A percentile compares a stretch with the other conserved stretches of the same genome.
phyloP scores from a whole-genome alignment of 2,329 filamentous ascomycete species.

The Stachybotrys elegans region DNA sequence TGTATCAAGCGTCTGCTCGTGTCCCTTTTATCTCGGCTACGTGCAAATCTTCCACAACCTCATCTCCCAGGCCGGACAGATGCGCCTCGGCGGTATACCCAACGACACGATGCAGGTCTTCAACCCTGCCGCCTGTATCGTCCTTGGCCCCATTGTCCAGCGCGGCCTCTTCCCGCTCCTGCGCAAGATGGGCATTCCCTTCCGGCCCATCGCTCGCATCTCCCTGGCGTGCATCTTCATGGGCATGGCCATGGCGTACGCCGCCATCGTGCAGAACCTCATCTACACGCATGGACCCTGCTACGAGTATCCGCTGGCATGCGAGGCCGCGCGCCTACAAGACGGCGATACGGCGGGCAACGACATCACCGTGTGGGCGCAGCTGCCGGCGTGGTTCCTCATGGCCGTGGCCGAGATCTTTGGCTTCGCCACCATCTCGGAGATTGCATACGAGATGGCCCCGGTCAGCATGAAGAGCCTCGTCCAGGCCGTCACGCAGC shows the following conservation, averaged over 20 bases:
- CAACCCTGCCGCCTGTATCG: constrained; percentile 46
- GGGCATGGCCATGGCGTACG: constrained; percentile 40
- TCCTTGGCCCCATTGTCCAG: constrained; percentile 50
- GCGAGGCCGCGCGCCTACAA: constrained; percentile 12
- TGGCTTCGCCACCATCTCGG: constrained; percentile 32
- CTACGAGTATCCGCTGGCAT: constrained; percentile 15
- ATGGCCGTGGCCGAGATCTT: constrained; percentile 37
- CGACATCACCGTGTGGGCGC: constrained; percentile 31
- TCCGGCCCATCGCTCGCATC: constrained; percentile 50
- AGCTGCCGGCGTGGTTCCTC: constrained; percentile 32
- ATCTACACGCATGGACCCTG: constrained; percentile 21
- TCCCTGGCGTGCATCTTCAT: constrained; percentile 43
- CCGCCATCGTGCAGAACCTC: constrained; percentile 42
- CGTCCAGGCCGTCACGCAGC: constrained; percentile 21
- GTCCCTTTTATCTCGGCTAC: constrained; percentile 33
- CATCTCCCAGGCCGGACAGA: constrained; percentile 49
- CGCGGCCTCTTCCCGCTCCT: constrained; percentile 45
- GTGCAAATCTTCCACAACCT: constrained; percentile 51
- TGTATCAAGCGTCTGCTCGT: background rate
- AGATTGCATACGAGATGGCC: constrained; percentile 37
- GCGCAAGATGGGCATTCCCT: constrained; percentile 38
- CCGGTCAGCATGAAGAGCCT: constrained; percentile 32
- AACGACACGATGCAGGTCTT: constrained; percentile 52
- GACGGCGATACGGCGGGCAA: constrained; percentile 10
- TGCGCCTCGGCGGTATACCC: constrained; percentile 45